Conservation (phyloP, 1,284 basidiomycete species). For the Cryptococcus maquisensis region DNA sequence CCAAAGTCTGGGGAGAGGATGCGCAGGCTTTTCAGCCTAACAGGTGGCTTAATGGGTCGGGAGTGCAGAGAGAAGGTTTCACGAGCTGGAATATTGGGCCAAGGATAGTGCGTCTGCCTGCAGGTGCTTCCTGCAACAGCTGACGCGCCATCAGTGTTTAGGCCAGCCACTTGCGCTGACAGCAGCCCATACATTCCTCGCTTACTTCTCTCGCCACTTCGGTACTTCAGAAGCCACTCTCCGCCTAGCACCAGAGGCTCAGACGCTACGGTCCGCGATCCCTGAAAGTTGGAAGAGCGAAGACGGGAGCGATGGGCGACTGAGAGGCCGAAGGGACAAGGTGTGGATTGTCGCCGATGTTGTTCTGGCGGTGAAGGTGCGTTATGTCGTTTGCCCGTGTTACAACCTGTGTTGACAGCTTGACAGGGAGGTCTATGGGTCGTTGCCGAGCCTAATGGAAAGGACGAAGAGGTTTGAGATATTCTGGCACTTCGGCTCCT, state of each 20-base stretch:
- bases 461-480: too few species aligned
- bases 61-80: slow-evolving; percentile 24
- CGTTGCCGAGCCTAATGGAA: too few species aligned
- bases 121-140: neutral
- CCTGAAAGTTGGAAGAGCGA: slow-evolving; percentile 24
- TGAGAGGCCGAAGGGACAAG: slow-evolving; percentile 26
- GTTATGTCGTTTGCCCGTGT: slow-evolving; percentile 8
- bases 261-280: slow-evolving; percentile 17
- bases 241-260: slow-evolving; percentile 20
- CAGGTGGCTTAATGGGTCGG: slow-evolving; percentile 23
- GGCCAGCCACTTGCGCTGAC: slow-evolving; percentile 37
- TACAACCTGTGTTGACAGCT: too few species aligned
- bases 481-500: too few species aligned
- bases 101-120: slow-evolving; percentile 29
- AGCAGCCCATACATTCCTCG: slow-evolving; percentile 26
- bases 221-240: neutral
- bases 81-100: slow-evolving; percentile 38
- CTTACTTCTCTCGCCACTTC: slow-evolving; percentile 17
- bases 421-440: too few species aligned
- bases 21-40: slow-evolving; percentile 31
- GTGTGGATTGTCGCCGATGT: slow-evolving; percentile 35
- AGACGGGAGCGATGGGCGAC: slow-evolving; percentile 22
- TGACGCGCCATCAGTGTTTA: slow-evolving; percentile 23
- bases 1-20: slow-evolving; percentile 32
- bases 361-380: slow-evolving; percentile 35